Percentiles rank a stretch among this genome's conserved stretches.
These are phyloP conservation scores for Oryza meridionalis DNA, from an alignment of 176 grass and related monocot species.

Conservation along the genomic window DNA sequence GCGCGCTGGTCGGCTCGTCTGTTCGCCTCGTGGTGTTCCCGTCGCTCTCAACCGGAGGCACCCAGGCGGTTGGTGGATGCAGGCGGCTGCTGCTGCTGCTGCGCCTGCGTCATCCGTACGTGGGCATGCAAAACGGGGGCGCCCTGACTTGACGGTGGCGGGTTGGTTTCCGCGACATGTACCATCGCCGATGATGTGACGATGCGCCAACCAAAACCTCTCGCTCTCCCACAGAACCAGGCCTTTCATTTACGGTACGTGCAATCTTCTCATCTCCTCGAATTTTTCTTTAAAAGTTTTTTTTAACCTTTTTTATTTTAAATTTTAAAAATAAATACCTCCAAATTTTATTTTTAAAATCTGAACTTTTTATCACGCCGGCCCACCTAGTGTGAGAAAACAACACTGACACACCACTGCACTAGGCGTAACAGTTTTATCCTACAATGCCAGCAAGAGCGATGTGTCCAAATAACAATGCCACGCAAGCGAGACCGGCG, in stretches of 20 bases:
- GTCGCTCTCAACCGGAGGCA: slow-evolving; percentile 21
- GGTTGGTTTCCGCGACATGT: slow-evolving; percentile 16
- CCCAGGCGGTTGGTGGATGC: neutral
- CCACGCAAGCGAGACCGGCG: too few relatives aligned
- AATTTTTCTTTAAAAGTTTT: too few relatives aligned
- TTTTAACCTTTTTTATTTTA: too few relatives aligned
- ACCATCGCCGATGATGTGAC: slow-evolving; percentile 3
- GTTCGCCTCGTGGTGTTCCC: neutral
- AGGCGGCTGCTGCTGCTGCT: neutral
- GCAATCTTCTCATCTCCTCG: neutral
- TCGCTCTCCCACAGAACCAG: neutral
- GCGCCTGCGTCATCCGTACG: neutral
- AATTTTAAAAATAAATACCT: too few relatives aligned
- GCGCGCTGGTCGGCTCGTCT: neutral
- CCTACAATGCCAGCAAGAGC: too few relatives aligned
- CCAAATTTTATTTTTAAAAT: too few relatives aligned
- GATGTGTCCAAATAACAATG: too few relatives aligned
- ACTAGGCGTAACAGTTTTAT: too few relatives aligned
- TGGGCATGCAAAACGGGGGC: neutral
- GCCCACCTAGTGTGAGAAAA: too few relatives aligned
- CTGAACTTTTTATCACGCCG: too few relatives aligned
- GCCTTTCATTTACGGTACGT: slow-evolving; percentile 5
- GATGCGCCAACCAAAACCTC: slow-evolving; percentile 12
- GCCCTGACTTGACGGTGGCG: neutral
- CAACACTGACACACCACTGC: too few relatives aligned